A percentile compares a stretch with the other conserved stretches of the same genome.
Evolutionary conservation across 2,329 filamentous ascomycete genomes (phyloP).

Genomic region (Aspergillus sp.): DNA sequence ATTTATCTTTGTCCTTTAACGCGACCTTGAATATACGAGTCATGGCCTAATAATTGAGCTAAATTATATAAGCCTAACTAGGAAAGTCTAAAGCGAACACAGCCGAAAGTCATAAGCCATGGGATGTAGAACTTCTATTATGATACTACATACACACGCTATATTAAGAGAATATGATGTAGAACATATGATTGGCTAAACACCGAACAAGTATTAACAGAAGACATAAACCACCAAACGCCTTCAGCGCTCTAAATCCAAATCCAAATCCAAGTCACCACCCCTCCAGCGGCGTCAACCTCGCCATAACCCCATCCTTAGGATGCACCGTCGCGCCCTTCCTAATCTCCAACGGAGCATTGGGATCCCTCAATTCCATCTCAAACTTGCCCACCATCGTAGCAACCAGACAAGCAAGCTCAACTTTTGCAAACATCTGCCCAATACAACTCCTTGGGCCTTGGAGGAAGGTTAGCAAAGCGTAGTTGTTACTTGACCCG

Average conservation of each 20-base stretch:
- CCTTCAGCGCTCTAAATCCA: background rate
- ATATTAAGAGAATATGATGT: too few species aligned
- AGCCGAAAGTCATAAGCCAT: too few species aligned
- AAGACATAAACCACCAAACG: background rate
- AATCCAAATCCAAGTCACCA: conserved; percentile 14
- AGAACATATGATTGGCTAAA: background rate
- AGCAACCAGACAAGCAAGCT: conserved; percentile 78
- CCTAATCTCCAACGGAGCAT: conserved; percentile 58
- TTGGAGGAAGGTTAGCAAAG: conserved; percentile 75
- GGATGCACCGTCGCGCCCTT: conserved; percentile 67
- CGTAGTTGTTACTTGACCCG: conserved; percentile 68
- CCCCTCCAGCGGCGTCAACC: conserved; percentile 44
- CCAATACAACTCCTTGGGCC: conserved; percentile 84
- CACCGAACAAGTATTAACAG: background rate
- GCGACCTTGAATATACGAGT: too few species aligned
- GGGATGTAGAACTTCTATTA: too few species aligned
- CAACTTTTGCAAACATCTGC: conserved; percentile 68
- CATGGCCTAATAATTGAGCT: too few species aligned
- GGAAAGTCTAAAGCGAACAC: too few species aligned
- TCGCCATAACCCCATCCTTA: conserved; percentile 63
- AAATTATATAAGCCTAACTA: too few species aligned
- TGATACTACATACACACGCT: too few species aligned
- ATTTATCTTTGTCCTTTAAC: too few species aligned
- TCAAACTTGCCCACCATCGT: conserved; percentile 68
- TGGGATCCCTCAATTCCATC: conserved; percentile 58